Base-by-base conservation (phyloP, 805 yeast genomes). In the Danielozyma ontarioensis region DNA sequence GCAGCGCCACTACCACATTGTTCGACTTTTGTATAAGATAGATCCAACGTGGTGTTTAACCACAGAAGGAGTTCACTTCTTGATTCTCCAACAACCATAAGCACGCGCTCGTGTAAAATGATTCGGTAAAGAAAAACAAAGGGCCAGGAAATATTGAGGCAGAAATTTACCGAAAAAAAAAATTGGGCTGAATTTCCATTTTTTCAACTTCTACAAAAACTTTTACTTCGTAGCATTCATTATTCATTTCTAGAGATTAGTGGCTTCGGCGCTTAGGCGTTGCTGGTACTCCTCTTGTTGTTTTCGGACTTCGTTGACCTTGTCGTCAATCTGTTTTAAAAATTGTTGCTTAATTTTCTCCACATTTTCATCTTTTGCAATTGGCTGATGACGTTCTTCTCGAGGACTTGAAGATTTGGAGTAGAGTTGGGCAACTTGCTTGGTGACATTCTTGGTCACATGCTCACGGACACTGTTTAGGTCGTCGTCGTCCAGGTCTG, bases 1-100 rank as follows among this genome's bases (percentile, higher is more conserved):
- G 87, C 90, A 1, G 96, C 96, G 2, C 99, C 99, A 2, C 83
- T 76, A 13, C 99, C 99, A 53, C 96, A 81, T 57, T 89, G 89
- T 53, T 93, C 98, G 2, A 93, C 82, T 53, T 83, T 86, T 24
- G 77, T 68, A 48, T 84, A 76, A 41, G 78, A 67, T 27, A 88
- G 58, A 28, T 72, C 72, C 29, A 87, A 67, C 3, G 84, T 71
- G 27, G 74, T 68, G 51, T 90, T 90, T 44, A 93, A 68, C 97
- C 97, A 93, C 35, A 71, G 73, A 35, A 93, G 61, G 13, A 93
- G 70, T 47, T 87, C 96, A 28, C 80, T 76, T 47, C 97, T 76
- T 5, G 95, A 84, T 48, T 84, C 94, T 4, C 85, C 85, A 44
- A 54, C 48, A 28, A 42, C 13, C 15, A 15, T n/a, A n/a, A n/a